Evolutionary conservation across 768 basidiomycete genomes (phyloP).

Genomic region (Dioszegia hungarica): DNA sequence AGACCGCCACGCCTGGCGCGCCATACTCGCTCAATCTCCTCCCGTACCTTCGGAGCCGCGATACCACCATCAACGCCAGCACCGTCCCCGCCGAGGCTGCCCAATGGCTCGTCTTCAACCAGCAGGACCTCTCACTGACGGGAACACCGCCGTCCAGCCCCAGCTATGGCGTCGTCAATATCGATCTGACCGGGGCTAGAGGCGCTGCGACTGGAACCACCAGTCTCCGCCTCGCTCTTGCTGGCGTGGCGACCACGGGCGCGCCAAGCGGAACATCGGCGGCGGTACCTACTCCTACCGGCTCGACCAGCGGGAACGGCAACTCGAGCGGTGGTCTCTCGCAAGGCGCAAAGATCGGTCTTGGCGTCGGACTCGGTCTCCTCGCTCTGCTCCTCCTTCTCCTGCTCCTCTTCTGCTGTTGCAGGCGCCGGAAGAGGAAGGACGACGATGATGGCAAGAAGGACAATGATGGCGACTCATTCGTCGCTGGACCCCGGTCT

Average conservation of each 20-base stretch:
- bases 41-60: constrained; percentile 54
- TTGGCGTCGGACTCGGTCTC: constrained; percentile 44
- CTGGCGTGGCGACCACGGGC: constrained; percentile 21
- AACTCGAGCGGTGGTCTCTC: constrained; percentile 30
- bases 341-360: constrained; percentile 42
- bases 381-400: constrained; percentile 31
- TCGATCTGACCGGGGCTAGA: constrained; percentile 27
- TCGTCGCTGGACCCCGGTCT: constrained; percentile 38
- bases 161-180: constrained; percentile 18
- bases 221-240: constrained; percentile 19
- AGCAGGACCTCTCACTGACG: constrained; percentile 24
- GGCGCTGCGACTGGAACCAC: constrained; percentile 15
- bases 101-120: constrained; percentile 39
- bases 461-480: constrained; percentile 38
- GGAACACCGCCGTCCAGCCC: constrained; percentile 31
- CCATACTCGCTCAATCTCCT: constrained; percentile 57
- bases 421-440: constrained; percentile 28
- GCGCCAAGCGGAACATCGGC: constrained; percentile 25
- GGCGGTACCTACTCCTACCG: constrained; percentile 7
- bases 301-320: constrained; percentile 3
- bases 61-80: constrained; percentile 25
- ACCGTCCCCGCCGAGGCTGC: constrained; percentile 34
- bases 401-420: constrained; percentile 42
- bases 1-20: constrained; percentile 57
- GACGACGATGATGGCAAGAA: constrained; percentile 11